Evolutionary conservation across 1,284 basidiomycete species (phyloP), one percentile per base, ranked within the genome.

Genomic region (Apiotrichum akiyoshidainum): DNA sequence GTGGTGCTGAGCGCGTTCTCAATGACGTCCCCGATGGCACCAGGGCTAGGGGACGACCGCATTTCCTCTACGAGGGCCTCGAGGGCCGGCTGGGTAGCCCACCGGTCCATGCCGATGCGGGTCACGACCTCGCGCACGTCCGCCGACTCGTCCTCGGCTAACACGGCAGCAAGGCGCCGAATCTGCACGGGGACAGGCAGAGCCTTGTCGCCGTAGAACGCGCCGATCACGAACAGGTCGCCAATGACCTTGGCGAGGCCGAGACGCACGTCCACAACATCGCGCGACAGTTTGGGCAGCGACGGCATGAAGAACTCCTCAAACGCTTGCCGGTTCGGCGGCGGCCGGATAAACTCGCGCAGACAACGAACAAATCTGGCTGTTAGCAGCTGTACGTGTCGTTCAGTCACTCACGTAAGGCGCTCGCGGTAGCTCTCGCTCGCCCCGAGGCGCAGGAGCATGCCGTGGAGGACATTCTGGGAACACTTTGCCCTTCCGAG

Each of bases 201-300:
- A 2, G 52, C 49, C 19, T 59, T 56, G 35, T 69, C 62, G 40
- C 65, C 69, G 58, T 77, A 77, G 54, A 67, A 68, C 12, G 65
- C 69, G 17, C 74, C 72, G 17, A 71, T 60, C 17, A 68, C 66
- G 47, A 75, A 78, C 5, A 78, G 64, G 52, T 70, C 67, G 0
- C 66, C 69, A 19, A 77, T 60, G 40, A 67, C 67, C 46, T 73
- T 84, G 14, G 92, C 87, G 1, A 94, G 82, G 9, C 86, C 87
- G 58, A 97, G 90, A 45, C 92, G 84, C 48, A 98, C 92, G 67
- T 93, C 92, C 51, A 91, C 81, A 26, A 97, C 73, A 71, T 95
- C 91, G 40, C 79, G 70, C 16, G 84, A 84, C 49, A 96, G 81
- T 49, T 74, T 70, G 35, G 80, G 77, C 13, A 96, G 76, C 16